Base-by-base conservation (phyloP, 75 land plant species). In the Pinus tabuliformis region DNA sequence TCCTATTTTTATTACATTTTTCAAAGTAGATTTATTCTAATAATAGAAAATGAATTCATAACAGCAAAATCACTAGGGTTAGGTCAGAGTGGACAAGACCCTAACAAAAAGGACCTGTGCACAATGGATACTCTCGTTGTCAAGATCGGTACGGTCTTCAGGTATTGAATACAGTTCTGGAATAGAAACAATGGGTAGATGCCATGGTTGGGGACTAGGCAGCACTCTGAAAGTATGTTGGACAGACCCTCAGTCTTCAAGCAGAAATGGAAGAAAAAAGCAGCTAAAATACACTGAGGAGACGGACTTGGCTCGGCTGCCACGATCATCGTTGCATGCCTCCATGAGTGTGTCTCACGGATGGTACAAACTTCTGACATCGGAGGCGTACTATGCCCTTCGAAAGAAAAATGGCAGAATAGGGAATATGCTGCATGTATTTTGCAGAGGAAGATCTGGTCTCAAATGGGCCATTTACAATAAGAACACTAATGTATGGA, bases 311-410 rank as follows among this genome's bases (percentile, higher is more conserved):
- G 75, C 90, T 11, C 70, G 91, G 4, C 71, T 88, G n/a, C 85
- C 90, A 3, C 75, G 81, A 1, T 70, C 79, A 12, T 79, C 89
- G 28, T 77, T 89, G 52, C 84, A 80, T 6, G 33, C 78, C 26
- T 73, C 83, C 65, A 75, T 82, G 76, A 79, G 78, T 42, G 91
- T 89, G 17, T 86, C 82, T 71, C 86, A 82, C 62, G 78, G 83
- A 22, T 89, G 89, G 86, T 28, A 77, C 13, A 33, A 33, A 33
- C 33, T 84, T 49, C 58, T 89, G 22, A 58, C 74, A 58, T 78
- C 86, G 20, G 59, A 70, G 13, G 79, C 78, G 30, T 89, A 80
- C 78, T 76, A 81, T 59, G 72, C 77, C 72, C 71, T 78, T 59
- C 58, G 90, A 13, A 58, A 68, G 18, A 63, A 63, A 70, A 64